Conservation (phyloP, 352 stramenopile genomes). For the Blastocystis sp. region DNA sequence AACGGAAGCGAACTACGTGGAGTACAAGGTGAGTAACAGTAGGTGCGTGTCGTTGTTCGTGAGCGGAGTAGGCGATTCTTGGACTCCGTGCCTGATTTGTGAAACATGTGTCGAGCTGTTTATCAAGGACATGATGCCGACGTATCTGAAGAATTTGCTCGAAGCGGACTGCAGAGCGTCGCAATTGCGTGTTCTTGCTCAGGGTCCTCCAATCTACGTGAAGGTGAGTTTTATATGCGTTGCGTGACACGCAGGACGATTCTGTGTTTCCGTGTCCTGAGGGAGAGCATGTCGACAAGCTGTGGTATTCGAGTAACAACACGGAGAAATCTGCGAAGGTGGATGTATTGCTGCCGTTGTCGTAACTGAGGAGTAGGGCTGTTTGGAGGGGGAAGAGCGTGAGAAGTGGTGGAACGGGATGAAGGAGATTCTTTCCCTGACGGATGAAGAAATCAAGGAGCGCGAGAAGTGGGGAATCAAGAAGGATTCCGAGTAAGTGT, state of each 20-base stretch:
- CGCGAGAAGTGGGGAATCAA: constrained; percentile 6
- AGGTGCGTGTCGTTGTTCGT: neutral
- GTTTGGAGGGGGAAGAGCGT: constrained; percentile 56
- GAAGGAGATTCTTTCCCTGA: constrained; percentile 64
- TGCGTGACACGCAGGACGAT: neutral
- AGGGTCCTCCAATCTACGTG: constrained; percentile 66
- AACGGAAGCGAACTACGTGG: constrained; percentile 58
- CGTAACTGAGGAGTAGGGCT: constrained; percentile 2
- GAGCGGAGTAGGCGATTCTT: constrained; percentile 2
- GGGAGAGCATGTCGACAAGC: constrained; percentile 45
- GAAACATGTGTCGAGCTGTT: constrained; percentile 31
- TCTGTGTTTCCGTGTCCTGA: constrained; percentile 49
- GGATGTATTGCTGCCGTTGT: constrained; percentile 14
- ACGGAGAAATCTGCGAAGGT: constrained; percentile 50
- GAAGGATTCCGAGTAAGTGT: neutral
- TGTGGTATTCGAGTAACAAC: constrained; percentile 58
- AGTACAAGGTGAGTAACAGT: constrained; percentile 48
- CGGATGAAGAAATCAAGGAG: constrained; percentile 63
- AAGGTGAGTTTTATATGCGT: neutral
- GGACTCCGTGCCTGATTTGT: constrained; percentile 63
- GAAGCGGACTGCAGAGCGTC: constrained; percentile 56
- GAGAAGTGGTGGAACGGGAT: constrained; percentile 73
- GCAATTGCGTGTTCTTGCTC: constrained; percentile 42
- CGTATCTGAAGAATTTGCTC: constrained; percentile 48
- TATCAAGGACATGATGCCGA: constrained; percentile 65